A percentile compares a stretch with the other conserved stretches of the same genome.
phyloP scores from a whole-genome alignment of 768 basidiomycete genomes.

The Trametes villosa region DNA sequence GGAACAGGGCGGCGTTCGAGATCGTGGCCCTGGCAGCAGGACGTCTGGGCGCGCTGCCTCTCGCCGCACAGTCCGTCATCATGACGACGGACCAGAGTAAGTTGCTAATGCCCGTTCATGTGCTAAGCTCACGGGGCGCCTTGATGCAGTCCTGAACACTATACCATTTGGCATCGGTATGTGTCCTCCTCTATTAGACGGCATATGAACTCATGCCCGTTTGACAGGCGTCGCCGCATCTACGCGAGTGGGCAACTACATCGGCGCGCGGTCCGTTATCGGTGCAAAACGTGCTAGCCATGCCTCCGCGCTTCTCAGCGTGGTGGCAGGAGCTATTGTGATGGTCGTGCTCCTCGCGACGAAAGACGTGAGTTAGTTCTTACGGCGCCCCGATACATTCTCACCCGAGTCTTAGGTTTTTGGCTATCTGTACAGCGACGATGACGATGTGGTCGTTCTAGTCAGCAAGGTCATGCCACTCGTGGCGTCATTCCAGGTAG shows the following conservation, averaged over 20 bases:
- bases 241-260: constrained; percentile 72
- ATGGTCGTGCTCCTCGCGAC: constrained; percentile 61
- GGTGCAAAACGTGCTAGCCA: constrained; percentile 65
- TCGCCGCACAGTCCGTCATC: constrained; percentile 78
- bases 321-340: constrained; percentile 58
- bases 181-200: background rate
- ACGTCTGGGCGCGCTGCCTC: constrained; percentile 62
- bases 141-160: constrained; percentile 61
- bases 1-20: constrained; percentile 74
- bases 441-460: constrained; percentile 53
- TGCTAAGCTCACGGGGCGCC: background rate
- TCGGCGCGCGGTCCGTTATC: constrained; percentile 57
- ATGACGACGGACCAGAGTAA: constrained; percentile 82
- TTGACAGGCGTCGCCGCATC: constrained; percentile 65
- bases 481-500: constrained; percentile 58
- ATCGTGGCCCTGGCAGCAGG: constrained; percentile 82
- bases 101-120: constrained; percentile 2
- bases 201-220: background rate
- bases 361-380: constrained; percentile 51
- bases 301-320: constrained; percentile 65
- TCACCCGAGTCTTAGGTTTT: constrained; percentile 48
- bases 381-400: background rate
- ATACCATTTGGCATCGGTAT: constrained; percentile 74
- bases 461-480: constrained; percentile 56
- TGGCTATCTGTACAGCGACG: constrained; percentile 73